phyloP scores from a whole-genome alignment of 441 rosid species.

The Populus hybrid region DNA sequence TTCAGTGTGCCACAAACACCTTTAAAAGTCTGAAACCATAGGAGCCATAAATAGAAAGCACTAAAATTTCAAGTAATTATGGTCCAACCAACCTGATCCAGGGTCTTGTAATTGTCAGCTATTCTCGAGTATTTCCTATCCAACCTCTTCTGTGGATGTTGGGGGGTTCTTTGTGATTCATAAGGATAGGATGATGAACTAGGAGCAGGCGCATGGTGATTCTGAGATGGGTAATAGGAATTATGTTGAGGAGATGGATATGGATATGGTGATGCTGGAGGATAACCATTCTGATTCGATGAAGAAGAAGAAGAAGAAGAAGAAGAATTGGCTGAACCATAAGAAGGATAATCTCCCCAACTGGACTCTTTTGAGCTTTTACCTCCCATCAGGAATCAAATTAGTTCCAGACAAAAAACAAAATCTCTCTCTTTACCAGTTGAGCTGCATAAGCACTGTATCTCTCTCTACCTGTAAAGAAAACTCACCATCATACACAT shows the following conservation, averaged over 20 bases:
- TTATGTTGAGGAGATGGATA: slow-evolving; percentile 21
- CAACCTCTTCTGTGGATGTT: slow-evolving; percentile 32
- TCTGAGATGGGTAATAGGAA: slow-evolving; percentile 37
- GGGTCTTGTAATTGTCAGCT: slow-evolving; percentile 45
- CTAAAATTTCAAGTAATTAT: neutral
- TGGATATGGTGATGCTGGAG: slow-evolving; percentile 35
- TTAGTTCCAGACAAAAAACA: neutral
- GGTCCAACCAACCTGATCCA: slow-evolving; percentile 51
- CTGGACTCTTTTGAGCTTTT: slow-evolving; percentile 41
- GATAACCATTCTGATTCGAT: slow-evolving; percentile 35
- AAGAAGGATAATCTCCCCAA: slow-evolving; percentile 26
- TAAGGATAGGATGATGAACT: slow-evolving; percentile 22
- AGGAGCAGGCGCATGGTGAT: slow-evolving; percentile 21
- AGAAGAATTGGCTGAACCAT: slow-evolving; percentile 28
- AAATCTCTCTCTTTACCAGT: neutral
- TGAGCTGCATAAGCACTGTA: neutral
- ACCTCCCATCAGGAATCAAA: slow-evolving; percentile 50
- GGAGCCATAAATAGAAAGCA: neutral
- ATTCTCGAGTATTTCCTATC: slow-evolving; percentile 60
- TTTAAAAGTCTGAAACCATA: neutral
- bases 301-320: slow-evolving; percentile 27
- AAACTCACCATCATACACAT: neutral
- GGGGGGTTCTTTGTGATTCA: slow-evolving; percentile 32
- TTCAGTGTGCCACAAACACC: neutral
- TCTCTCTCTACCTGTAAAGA: slow-evolving; percentile 18